These are phyloP conservation scores for Cordyceps cicadae DNA, from an alignment of 2,329 filamentous ascomycete genomes.

Conservation along the genomic window DNA sequence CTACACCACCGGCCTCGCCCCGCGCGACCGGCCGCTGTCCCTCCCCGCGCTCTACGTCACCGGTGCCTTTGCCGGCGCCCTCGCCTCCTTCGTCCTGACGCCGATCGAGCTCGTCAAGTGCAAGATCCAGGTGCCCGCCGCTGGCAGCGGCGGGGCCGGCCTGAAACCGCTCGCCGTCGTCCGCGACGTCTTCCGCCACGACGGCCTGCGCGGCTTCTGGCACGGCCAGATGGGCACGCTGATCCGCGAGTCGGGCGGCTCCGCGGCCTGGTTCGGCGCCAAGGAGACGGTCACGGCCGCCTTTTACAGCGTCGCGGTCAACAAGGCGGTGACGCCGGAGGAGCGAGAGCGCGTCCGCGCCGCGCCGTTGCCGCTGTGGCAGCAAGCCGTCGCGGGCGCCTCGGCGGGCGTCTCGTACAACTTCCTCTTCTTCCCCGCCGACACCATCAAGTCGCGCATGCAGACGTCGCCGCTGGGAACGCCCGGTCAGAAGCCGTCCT, in stretches of 20 bases:
- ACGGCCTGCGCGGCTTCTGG: conserved; percentile 86
- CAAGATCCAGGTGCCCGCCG: conserved; percentile 77
- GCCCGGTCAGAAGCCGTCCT: conserved; percentile 51
- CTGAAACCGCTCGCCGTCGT: conserved; percentile 65
- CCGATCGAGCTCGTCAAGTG: conserved; percentile 97
- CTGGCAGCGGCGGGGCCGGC: conserved; percentile 38
- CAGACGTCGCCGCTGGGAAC: conserved; percentile 71
- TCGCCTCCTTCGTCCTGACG: conserved; percentile 85
- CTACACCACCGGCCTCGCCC: conserved; percentile 42
- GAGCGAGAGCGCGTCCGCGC: conserved; percentile 35
- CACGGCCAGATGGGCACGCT: conserved; percentile 88
- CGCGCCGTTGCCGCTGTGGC: conserved; percentile 64
- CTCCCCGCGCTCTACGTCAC: conserved; percentile 69
- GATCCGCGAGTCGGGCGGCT: conserved; percentile 87
- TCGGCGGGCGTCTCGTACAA: conserved; percentile 91
- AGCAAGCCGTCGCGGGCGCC: conserved; percentile 81
- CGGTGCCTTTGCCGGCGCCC: conserved; percentile 77
- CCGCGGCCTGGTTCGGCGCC: conserved; percentile 88
- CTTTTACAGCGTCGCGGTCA: conserved; percentile 53
- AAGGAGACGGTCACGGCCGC: conserved; percentile 72
- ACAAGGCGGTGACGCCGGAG: conserved; percentile 28
- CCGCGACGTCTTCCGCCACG: conserved; percentile 67
- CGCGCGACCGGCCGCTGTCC: conserved; percentile 54
- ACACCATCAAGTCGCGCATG: conserved; percentile 96
- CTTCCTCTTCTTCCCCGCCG: conserved; percentile 92